phyloP scores from a whole-genome alignment of 2,329 filamentous ascomycete species.

The Zymoseptoria ardabiliae region DNA sequence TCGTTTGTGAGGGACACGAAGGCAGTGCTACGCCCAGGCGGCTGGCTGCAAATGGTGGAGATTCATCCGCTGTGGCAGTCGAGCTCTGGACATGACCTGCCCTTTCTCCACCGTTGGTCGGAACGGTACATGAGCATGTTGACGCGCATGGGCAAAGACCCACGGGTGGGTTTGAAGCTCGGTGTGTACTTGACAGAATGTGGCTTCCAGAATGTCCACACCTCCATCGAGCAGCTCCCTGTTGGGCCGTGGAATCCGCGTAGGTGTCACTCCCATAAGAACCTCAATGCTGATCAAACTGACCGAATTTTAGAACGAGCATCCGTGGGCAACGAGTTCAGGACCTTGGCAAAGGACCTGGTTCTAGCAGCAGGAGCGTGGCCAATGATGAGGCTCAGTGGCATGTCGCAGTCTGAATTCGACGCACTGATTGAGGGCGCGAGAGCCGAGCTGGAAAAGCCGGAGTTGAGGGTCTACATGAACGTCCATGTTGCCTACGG shows the following conservation, averaged over 20 bases:
- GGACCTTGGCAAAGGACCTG: slow-evolving; percentile 10
- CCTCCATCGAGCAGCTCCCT: slow-evolving; percentile 1
- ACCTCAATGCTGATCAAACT: background rate
- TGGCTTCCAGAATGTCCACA: slow-evolving; percentile 14
- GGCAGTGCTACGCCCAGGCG: slow-evolving; percentile 62
- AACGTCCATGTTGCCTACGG: slow-evolving; percentile 9
- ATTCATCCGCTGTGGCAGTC: slow-evolving; percentile 81
- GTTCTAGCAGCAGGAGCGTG: slow-evolving; percentile 14
- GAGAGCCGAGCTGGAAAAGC: slow-evolving; percentile 9
- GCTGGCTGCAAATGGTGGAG: slow-evolving; percentile 87
- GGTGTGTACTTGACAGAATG: slow-evolving; percentile 12
- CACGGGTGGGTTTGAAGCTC: slow-evolving; percentile 15
- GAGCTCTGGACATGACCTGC: slow-evolving; percentile 5
- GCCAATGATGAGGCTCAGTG: slow-evolving; percentile 8
- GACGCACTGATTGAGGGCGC: slow-evolving; percentile 13
- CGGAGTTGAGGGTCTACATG: slow-evolving; percentile 14
- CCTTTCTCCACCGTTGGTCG: slow-evolving; percentile 21
- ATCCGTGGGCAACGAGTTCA: slow-evolving; percentile 3
- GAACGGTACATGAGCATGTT: slow-evolving; percentile 16
- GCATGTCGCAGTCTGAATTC: slow-evolving; percentile 10
- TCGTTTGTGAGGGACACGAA: slow-evolving; percentile 70
- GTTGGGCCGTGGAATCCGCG: slow-evolving; percentile 8
- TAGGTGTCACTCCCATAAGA: slow-evolving; percentile 4
- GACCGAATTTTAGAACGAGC: slow-evolving; percentile 1
- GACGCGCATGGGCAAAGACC: slow-evolving; percentile 17